Base-by-base conservation (phyloP, 2,329 filamentous ascomycete genomes). In the Phoma herbarum region DNA sequence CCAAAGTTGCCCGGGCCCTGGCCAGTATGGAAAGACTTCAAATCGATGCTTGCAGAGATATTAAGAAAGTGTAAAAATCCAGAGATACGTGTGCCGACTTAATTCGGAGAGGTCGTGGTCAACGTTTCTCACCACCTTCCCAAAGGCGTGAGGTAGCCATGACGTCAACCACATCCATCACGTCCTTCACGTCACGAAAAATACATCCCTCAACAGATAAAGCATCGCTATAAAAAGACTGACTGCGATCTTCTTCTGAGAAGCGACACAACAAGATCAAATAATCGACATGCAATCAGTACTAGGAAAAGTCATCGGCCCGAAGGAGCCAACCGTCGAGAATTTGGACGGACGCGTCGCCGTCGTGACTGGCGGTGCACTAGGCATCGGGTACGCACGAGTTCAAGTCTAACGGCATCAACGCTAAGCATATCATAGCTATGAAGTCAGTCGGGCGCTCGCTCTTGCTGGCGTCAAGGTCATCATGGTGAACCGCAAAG, bases 361-460 rank as follows among this genome's bases (percentile, higher is more conserved):
- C 18, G 51, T 80, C 3, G 73, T 80, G 2, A 77, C 75, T 0
- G 78, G 78, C 6, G 77, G 78, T 23, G 75, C 78, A 8, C 53
- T 75, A 8, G 78, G 78, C 4, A 80, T 80, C 25, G 77, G 78
- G 70, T 73, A 39, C 20, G 35, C 18, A 39, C 8, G 9, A 4
- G 2, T 3, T 16, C 4, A 4, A 20, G 4, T 39, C n/a, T n/a
- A 39, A 7, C 8, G 9, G 20, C 7, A 39, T 2, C 18, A 39
- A 11, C 4, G 5, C 35, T 39, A 7, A 35, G 11, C 9, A 20
- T 11, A 11, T 11, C 18, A n/a, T 2, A 39, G 35, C 4, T 39
- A 39, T 20, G 64, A 70, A 48, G 55, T 67, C 41, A 55, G 58
- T 22, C 60, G 61, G 2, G 59, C 59, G 12, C 53, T 70, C 22